Evolutionary conservation across 2,329 filamentous ascomycete species (phyloP), one percentile per base, ranked within the genome.

Genomic region (Didymella glomerata): DNA sequence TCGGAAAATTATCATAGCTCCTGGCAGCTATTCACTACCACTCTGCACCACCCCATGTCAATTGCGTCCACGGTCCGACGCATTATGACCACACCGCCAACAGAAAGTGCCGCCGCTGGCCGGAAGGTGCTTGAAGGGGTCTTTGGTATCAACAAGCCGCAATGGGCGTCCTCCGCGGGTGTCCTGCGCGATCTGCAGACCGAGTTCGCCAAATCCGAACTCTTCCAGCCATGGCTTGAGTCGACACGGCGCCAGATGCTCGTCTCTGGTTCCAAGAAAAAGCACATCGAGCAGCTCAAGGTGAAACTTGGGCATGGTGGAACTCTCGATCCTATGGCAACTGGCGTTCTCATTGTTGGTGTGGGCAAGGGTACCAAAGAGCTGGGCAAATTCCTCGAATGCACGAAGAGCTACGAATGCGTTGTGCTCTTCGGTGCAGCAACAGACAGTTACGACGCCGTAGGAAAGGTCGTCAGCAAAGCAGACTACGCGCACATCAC

Each of bases 231-330:
- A 32, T 89, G 91, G 84, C 83, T 98, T 58, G 81, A 87, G 28
- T 79, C 84, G 51, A 88, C 93, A 67, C 82, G 82, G 54, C 82
- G 81, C 47, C 85, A 16, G 78, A 81, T 65, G 88, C 91, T 75
- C 80, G 80, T 58, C 81, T 84, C 57, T 81, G 40, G 61, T 22
- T 63, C 82, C 57, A 86, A 90, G 73, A 84, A 84, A 66, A 83
- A 84, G 67, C 85, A 88, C 60, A 77, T 79, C 47, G 65, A 68
- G 3, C 71, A 73, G 24, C 67, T 76, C 28, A 86, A 91, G 62
- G 89, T 98, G 68, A 99, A 98, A 82, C 91, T 98, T 72, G 95
- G 95, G 32, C 95, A 99, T 79, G 95, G 95, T 61, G 95, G 95
- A 42, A 99, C 95, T 1, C 85, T 99, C 18, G 95, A 99, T 73